Percentiles rank a stretch among this genome's conserved stretches.
These are phyloP conservation scores for Carallia pectinifolia DNA, from an alignment of 345 rosid genomes.

Conservation along the genomic window DNA sequence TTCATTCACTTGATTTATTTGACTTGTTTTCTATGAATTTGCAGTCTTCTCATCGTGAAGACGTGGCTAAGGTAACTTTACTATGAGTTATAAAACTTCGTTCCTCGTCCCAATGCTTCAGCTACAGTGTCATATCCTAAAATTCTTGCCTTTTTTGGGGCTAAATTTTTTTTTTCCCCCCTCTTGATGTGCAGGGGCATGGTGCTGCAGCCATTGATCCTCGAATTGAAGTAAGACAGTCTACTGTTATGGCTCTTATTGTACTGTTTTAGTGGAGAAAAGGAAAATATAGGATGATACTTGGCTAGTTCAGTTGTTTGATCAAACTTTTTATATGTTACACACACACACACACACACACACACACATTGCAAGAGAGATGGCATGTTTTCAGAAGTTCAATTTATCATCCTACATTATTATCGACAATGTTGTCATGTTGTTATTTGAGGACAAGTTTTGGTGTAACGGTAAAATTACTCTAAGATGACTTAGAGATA, in stretches of 20 bases:
- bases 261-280: too few relatives aligned
- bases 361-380: too few relatives aligned
- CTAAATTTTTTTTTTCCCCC: not conserved
- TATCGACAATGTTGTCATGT: too few relatives aligned
- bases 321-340: too few relatives aligned
- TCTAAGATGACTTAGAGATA: too few relatives aligned
- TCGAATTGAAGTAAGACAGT: slow-evolving; percentile 55
- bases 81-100: not conserved
- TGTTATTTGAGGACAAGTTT: too few relatives aligned
- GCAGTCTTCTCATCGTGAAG: slow-evolving; percentile 6
- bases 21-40: not conserved
- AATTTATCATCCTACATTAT: too few relatives aligned
- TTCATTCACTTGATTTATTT: not conserved
- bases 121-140: not conserved
- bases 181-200: slow-evolving; percentile 5
- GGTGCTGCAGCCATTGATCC: slow-evolving; percentile 17
- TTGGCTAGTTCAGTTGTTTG: too few relatives aligned
- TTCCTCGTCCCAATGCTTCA: not conserved
- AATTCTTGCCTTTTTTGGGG: not conserved
- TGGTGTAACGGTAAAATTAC: too few relatives aligned
- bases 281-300: too few relatives aligned
- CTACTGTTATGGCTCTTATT: not conserved
- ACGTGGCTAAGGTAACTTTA: slow-evolving; percentile 13
- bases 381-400: too few relatives aligned
- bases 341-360: too few relatives aligned